Percentiles rank a stretch among this genome's conserved stretches.
phyloP scores from a whole-genome alignment of 2,329 filamentous ascomycete genomes.

The Botrytis elliptica region DNA sequence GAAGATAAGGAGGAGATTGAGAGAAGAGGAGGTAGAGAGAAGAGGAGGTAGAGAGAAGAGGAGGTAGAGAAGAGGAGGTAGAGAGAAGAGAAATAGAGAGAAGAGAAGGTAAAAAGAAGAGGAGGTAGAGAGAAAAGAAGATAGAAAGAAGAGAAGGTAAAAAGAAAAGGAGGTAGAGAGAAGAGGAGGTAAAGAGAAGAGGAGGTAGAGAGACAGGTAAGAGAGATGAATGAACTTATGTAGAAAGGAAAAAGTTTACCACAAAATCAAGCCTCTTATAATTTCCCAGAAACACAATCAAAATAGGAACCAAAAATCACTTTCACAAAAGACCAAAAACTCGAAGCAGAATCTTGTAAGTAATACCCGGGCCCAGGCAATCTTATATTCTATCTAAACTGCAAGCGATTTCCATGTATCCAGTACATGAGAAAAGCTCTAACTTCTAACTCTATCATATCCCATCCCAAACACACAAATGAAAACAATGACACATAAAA shows the following conservation, averaged over 20 bases:
- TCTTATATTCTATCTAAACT: neutral
- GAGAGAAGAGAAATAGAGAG: no score
- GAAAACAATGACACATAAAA: neutral
- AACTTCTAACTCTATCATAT: neutral
- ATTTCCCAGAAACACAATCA: neutral
- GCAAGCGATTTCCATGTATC: neutral
- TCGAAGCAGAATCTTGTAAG: neutral
- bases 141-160: no score
- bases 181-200: no score
- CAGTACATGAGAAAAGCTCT: neutral
- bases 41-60: no score
- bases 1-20: no score
- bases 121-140: no score
- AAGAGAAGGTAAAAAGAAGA: no score
- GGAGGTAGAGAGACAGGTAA: no score
- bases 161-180: no score
- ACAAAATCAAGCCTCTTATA: no score
- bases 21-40: no score
- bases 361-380: neutral
- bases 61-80: no score
- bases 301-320: neutral
- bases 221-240: neutral
- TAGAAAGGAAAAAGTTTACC: neutral
- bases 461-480: neutral
- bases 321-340: neutral